phyloP scores from a whole-genome alignment of 208 protist genomes.

The Leishmania guyanensis region DNA sequence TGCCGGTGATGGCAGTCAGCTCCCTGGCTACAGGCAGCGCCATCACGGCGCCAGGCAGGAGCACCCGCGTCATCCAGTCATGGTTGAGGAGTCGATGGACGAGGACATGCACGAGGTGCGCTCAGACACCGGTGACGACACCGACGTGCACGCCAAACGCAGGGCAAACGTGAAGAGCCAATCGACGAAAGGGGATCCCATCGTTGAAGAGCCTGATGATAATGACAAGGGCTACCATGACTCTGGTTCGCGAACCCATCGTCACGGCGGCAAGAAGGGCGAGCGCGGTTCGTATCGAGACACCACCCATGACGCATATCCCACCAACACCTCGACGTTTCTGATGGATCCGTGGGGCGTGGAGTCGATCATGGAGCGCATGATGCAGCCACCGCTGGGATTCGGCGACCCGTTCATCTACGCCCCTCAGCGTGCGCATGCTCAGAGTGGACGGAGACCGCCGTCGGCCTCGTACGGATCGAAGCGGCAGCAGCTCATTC shows the following conservation, averaged over 20 bases:
- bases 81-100: constrained; percentile 14
- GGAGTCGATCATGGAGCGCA: not conserved
- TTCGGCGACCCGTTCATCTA: not conserved
- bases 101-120: not conserved
- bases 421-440: not conserved
- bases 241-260: not conserved
- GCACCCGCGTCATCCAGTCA: not conserved
- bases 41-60: not conserved
- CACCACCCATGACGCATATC: not conserved
- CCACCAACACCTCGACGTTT: not conserved
- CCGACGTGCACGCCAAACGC: not conserved
- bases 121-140: not conserved
- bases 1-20: not conserved
- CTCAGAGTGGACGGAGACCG: not conserved
- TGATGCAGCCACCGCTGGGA: not conserved
- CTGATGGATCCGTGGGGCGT: not conserved
- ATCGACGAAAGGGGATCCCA: constrained; percentile 5
- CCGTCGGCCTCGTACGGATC: not conserved
- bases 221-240: not conserved
- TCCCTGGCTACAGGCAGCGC: too few relatives aligned
- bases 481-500: not conserved
- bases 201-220: constrained; percentile 48
- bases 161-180: not conserved
- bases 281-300: not conserved
- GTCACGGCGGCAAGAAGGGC: not conserved